A percentile compares a stretch with the other conserved stretches of the same genome.
phyloP scores from a whole-genome alignment of 2,329 filamentous ascomycete genomes.

The Cladosporium sp. region DNA sequence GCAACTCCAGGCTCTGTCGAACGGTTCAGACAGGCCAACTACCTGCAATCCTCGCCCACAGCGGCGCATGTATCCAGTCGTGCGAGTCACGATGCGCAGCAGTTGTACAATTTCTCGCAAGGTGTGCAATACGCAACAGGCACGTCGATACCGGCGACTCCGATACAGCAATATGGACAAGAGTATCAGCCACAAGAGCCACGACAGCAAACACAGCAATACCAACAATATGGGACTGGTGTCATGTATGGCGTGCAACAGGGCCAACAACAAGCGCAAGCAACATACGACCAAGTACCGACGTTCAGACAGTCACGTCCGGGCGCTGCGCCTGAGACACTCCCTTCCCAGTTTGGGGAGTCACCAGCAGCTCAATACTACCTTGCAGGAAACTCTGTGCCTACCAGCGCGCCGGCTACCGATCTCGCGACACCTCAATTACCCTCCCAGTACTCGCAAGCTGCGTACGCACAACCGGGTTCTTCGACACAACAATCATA shows the following conservation, averaged over 20 bases:
- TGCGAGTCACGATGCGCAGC: constrained; percentile 34
- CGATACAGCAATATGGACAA: constrained; percentile 56
- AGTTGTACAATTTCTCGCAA: constrained; percentile 51
- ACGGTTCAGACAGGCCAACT: constrained; percentile 45
- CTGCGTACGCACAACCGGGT: constrained; percentile 59
- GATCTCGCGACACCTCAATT: constrained; percentile 58
- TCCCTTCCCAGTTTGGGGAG: constrained; percentile 63
- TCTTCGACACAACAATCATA: constrained; percentile 49
- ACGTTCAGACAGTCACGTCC: constrained; percentile 69
- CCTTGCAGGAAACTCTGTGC: constrained; percentile 52
- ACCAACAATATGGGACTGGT: constrained; percentile 55
- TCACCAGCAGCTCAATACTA: constrained; percentile 68
- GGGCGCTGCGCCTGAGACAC: constrained; percentile 71
- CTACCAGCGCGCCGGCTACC: constrained; percentile 58
- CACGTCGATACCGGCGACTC: constrained; percentile 47
- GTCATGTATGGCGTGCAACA: constrained; percentile 75
- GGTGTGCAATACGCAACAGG: constrained; percentile 53
- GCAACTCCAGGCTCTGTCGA: constrained; percentile 44
- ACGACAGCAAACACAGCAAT: constrained; percentile 53
- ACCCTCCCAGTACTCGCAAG: constrained; percentile 58
- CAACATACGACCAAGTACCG: constrained; percentile 67
- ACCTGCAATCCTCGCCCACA: constrained; percentile 41
- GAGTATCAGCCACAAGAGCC: constrained; percentile 51
- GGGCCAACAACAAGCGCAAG: constrained; percentile 45
- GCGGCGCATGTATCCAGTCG: constrained; percentile 37